Base-by-base conservation (phyloP, 2,329 filamentous ascomycete species). In the Beauveria asiatica region DNA sequence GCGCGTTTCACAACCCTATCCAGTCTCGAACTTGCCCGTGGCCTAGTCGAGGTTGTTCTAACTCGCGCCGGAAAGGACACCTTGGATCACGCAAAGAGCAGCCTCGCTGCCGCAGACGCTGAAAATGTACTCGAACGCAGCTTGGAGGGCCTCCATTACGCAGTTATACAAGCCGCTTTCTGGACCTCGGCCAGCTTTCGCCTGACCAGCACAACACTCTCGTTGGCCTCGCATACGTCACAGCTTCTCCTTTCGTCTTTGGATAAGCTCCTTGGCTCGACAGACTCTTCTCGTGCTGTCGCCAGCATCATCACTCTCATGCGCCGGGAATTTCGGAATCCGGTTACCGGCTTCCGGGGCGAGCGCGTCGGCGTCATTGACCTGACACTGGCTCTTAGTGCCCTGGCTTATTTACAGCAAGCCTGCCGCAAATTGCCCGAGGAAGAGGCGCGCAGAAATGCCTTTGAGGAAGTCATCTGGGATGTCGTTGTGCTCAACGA, bases 281-380 rank as follows among this genome's bases (percentile, higher is more conserved):
- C 85, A n/a, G 85, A 88, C 68, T 86, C 84, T 2, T 87, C 85
- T 2, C 75, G 84, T 45, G 85, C 85, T 11, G 85, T 88, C 61
- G 83, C 84, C 2, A 85, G 83, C 68, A 87, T 88, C 66, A 79
- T 88, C 64, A 82, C 82, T 1, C 73, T 88, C 37, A 80, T 88
- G 51, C 79, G 83, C 33, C 78, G 83, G 61, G 85, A 88, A 69
- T 86, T 88, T 61, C 79, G 81, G 57, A 85, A 86, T 61, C 83
- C 84, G 0, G 79, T 81, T 9, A 86, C 83, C 0, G 84, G 83
- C 5, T 73, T 76, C 3, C 75, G 78, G 50, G 83, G 83, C 9
- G 85, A 87, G 67, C 79, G 75, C 50, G 82, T 88, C 23, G 80
- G 83, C 2, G 79, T 86, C 16, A 70, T 79, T 5, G 85, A 88